phyloP scores from a whole-genome alignment of 768 basidiomycete genomes.

The Lenzites betulinus region DNA sequence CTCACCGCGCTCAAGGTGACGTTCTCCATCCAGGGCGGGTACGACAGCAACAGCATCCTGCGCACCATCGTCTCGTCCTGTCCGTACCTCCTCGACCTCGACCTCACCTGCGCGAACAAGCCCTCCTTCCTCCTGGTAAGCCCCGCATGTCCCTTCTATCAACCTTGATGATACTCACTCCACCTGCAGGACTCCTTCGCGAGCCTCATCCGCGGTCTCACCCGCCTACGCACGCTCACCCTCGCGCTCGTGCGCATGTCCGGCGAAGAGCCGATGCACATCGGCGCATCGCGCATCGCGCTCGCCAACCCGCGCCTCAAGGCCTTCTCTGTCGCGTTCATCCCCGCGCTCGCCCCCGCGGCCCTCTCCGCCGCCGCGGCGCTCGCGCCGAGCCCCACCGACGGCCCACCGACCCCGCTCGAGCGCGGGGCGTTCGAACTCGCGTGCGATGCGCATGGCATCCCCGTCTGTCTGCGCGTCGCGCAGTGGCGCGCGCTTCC shows the following conservation, averaged over 20 bases:
- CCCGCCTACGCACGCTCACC: slow-evolving; percentile 61
- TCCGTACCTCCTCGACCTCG: slow-evolving; percentile 62
- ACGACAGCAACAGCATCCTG: slow-evolving; percentile 71
- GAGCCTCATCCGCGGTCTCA: slow-evolving; percentile 60
- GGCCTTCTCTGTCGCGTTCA: slow-evolving; percentile 64
- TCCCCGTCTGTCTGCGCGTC: slow-evolving; percentile 56
- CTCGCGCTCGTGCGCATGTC: slow-evolving; percentile 69
- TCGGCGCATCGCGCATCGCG: slow-evolving; percentile 64
- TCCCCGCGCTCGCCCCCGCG: slow-evolving; percentile 45
- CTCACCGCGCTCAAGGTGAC: slow-evolving; percentile 62
- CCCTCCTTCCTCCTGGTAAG: slow-evolving; percentile 74
- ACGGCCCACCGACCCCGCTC: slow-evolving; percentile 36
- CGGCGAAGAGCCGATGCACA: slow-evolving; percentile 59
- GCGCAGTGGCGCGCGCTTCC: slow-evolving; percentile 48
- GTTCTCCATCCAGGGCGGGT: slow-evolving; percentile 67
- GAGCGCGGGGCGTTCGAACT: slow-evolving; percentile 59
- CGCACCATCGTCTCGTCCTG: slow-evolving; percentile 67
- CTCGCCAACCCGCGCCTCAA: slow-evolving; percentile 66
- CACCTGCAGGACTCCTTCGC: slow-evolving; percentile 58
- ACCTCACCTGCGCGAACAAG: slow-evolving; percentile 65
- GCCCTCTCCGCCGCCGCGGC: slow-evolving; percentile 17
- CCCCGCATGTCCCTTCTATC: slow-evolving; percentile 1
- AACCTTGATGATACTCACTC: not conserved
- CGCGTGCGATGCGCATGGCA: slow-evolving; percentile 60
- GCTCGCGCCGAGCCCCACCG: too few species aligned